Conservation (phyloP, 1,284 basidiomycete genomes). For the Porogramme epimiltina region DNA sequence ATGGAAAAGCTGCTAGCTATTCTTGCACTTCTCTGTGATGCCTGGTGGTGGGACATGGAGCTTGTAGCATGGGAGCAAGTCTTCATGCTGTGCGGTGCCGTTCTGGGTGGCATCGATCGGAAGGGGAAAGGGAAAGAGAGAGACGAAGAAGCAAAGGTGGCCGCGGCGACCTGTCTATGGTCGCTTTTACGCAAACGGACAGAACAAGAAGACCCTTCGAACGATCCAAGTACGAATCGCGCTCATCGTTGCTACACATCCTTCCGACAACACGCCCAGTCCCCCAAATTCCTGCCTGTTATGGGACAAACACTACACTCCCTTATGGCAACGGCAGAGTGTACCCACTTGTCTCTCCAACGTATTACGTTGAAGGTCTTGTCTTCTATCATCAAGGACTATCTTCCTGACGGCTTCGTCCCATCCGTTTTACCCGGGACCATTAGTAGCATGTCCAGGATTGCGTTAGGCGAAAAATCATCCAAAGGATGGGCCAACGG, state of each 20-base stretch:
- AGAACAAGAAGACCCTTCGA: constrained; percentile 37
- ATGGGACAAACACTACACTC: constrained; percentile 83
- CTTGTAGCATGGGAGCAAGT: constrained; percentile 78
- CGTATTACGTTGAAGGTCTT: constrained; percentile 64
- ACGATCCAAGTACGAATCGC: constrained; percentile 32
- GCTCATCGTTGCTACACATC: constrained; percentile 32
- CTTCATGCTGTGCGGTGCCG: constrained; percentile 77
- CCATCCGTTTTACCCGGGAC: constrained; percentile 83
- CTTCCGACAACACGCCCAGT: constrained; percentile 49
- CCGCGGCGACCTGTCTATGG: constrained; percentile 59
- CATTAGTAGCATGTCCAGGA: constrained; percentile 72
- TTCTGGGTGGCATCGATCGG: constrained; percentile 60
- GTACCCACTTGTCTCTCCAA: constrained; percentile 64
- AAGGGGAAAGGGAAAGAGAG: constrained; percentile 63
- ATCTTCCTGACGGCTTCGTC: constrained; percentile 63
- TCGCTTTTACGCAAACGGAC: constrained; percentile 54
- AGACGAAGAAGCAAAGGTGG: constrained; percentile 78
- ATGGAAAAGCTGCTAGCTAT: constrained; percentile 74
- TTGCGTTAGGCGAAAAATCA: constrained; percentile 52
- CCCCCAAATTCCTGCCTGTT: constrained; percentile 66
- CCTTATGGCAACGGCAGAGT: constrained; percentile 58
- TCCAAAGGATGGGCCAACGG: constrained; percentile 66
- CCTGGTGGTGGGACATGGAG: constrained; percentile 80
- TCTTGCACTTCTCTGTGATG: constrained; percentile 61
- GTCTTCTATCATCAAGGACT: constrained; percentile 54